Evolutionary conservation across 2,329 filamentous ascomycete genomes (phyloP).

Genomic region (Lachnellula cervina): DNA sequence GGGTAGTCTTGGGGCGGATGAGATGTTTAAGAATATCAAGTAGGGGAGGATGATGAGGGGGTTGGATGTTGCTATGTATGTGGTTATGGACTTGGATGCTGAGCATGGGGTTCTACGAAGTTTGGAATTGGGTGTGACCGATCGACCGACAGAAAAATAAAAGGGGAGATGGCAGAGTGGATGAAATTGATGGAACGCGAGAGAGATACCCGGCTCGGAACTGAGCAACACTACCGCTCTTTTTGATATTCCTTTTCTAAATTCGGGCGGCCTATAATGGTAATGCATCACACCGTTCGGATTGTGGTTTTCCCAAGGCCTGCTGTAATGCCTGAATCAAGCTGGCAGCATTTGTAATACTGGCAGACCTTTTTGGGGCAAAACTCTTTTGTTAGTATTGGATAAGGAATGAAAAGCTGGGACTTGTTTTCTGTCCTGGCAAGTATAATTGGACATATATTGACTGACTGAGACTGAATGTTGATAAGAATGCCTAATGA

Average conservation of each 20-base stretch:
- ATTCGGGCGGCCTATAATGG: conserved; percentile 13
- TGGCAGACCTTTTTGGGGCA: conserved; percentile 13
- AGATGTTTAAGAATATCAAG: conserved; percentile 35
- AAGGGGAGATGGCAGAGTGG: conserved; percentile 4
- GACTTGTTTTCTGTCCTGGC: background rate
- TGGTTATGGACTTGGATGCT: conserved; percentile 18
- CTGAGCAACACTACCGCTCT: conserved; percentile 21
- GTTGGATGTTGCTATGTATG: conserved; percentile 20
- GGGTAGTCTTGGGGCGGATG: conserved; percentile 29
- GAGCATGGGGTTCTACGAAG: conserved; percentile 18
- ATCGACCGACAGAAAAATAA: conserved; percentile 4
- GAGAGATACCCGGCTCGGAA: conserved; percentile 24
- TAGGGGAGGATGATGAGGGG: conserved; percentile 10
- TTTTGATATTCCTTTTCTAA: conserved; percentile 12
- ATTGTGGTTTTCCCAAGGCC: conserved; percentile 7
- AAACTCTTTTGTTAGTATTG: conserved; percentile 20
- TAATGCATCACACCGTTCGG: conserved; percentile 14
- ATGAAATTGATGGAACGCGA: conserved; percentile 1
- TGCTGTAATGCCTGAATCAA: conserved; percentile 15
- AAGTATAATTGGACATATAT: too few species aligned
- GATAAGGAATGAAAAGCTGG: background rate
- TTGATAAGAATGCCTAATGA: too few species aligned
- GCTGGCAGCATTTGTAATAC: conserved; percentile 27
- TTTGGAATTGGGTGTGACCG: conserved; percentile 4
- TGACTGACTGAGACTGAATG: too few species aligned